Percentiles rank a stretch among this genome's conserved stretches.
Conservation (phyloP, 1,284 basidiomycete genomes). For the Sutorius eximius region DNA sequence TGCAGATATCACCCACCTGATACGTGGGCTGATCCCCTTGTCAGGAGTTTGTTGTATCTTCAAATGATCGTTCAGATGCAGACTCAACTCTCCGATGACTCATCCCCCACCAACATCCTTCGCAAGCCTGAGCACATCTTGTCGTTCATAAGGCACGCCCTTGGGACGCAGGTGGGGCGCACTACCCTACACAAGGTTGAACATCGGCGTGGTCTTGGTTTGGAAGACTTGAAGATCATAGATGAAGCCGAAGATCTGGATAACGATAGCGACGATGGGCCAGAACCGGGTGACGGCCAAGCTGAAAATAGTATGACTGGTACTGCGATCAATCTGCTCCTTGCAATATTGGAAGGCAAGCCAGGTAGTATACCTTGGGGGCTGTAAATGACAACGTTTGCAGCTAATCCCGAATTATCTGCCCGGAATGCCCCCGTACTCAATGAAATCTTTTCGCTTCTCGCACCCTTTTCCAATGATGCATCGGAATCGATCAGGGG, state of each 20-base stretch:
- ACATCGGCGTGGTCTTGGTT: constrained; percentile 28
- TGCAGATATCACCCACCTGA: constrained; percentile 9
- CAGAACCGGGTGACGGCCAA: constrained; percentile 17
- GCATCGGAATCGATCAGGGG: constrained; percentile 28
- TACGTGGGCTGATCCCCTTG: not conserved
- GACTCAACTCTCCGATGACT: constrained; percentile 54
- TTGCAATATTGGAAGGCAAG: constrained; percentile 81
- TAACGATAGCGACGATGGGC: constrained; percentile 60
- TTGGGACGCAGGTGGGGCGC: constrained; percentile 35
- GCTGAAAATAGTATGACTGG: constrained; percentile 65
- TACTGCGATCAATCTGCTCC: constrained; percentile 75
- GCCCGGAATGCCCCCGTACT: constrained; percentile 61
- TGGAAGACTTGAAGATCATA: constrained; percentile 47
- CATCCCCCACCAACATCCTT: constrained; percentile 65
- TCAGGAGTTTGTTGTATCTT: constrained; percentile 61
- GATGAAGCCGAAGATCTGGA: constrained; percentile 40
- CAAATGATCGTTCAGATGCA: constrained; percentile 83
- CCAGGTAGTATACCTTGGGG: not conserved
- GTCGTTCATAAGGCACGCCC: constrained; percentile 75
- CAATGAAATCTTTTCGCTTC: constrained; percentile 66
- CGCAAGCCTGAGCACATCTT: constrained; percentile 72
- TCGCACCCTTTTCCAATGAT: constrained; percentile 53
- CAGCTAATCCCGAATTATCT: constrained; percentile 74
- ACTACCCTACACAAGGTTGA: constrained; percentile 22
- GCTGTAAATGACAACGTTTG: constrained; percentile 2